A percentile compares a stretch with the other conserved stretches of the same genome.
Evolutionary conservation across 768 basidiomycete species (phyloP).

Genomic region (Omphalotus guepiniiformis): DNA sequence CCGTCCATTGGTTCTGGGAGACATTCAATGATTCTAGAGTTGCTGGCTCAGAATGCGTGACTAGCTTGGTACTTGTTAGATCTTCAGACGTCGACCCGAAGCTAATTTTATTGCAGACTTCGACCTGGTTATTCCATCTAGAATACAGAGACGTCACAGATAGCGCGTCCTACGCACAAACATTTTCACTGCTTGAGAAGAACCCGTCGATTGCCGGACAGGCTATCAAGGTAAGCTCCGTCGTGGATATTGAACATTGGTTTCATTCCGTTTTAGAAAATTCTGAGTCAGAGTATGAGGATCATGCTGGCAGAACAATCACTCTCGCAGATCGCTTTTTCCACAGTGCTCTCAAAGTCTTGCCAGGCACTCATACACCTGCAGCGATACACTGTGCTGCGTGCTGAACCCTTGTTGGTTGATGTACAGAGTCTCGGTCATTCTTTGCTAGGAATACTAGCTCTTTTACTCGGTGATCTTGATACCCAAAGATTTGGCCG

Average conservation of each 20-base stretch:
- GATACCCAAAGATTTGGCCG: neutral
- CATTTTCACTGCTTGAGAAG: conserved; percentile 3
- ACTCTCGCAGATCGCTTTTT: conserved; percentile 17
- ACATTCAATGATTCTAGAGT: conserved; percentile 54
- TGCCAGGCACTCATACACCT: conserved; percentile 21
- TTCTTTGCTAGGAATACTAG: no score
- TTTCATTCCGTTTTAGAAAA: conserved; percentile 17
- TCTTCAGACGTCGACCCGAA: no score
- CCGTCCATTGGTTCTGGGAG: conserved; percentile 62
- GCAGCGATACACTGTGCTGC: conserved; percentile 18
- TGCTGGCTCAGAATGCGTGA: conserved; percentile 45
- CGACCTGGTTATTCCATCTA: conserved; percentile 48
- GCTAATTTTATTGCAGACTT: conserved; percentile 34
- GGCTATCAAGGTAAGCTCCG: conserved; percentile 22
- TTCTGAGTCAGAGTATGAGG: conserved; percentile 20
- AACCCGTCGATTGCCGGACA: conserved; percentile 14
- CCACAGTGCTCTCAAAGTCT: conserved; percentile 23
- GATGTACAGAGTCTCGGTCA: neutral
- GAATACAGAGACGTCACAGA: conserved; percentile 11
- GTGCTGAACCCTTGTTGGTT: no score
- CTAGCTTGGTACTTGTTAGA: conserved; percentile 40
- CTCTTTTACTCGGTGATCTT: no score
- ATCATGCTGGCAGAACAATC: conserved; percentile 9
- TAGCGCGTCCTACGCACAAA: neutral
- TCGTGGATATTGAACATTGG: neutral